Evolutionary conservation across 192 early-diverging fungal species (phyloP).

Genomic region (Linnemannia schmuckeri): DNA sequence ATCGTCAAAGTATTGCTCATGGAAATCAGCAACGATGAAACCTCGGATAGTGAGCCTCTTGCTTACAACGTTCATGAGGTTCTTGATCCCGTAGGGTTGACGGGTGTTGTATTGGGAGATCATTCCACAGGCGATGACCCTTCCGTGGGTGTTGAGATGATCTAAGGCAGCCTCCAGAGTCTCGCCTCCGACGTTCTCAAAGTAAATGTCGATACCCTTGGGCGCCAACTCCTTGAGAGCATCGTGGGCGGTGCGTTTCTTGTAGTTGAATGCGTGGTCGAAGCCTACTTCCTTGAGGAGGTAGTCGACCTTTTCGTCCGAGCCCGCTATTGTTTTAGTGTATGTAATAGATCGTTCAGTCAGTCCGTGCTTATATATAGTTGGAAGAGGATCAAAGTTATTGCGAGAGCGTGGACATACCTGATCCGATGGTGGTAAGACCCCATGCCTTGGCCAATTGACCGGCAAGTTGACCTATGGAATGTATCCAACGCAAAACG

Average conservation of each 20-base stretch:
- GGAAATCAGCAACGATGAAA: slow-evolving; percentile 66
- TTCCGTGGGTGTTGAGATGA: slow-evolving; percentile 71
- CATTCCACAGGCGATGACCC: slow-evolving; percentile 81
- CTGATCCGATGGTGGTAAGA: slow-evolving; percentile 76
- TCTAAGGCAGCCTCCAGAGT: slow-evolving; percentile 79
- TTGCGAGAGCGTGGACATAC: neutral
- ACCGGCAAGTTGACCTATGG: slow-evolving; percentile 65
- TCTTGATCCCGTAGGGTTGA: slow-evolving; percentile 69
- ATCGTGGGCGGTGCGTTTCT: slow-evolving; percentile 63
- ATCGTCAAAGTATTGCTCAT: slow-evolving; percentile 36
- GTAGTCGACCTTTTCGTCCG: slow-evolving; percentile 79
- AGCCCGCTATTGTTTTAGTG: slow-evolving; percentile 63
- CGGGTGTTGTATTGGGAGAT: slow-evolving; percentile 82
- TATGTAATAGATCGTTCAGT: neutral
- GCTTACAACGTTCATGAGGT: slow-evolving; percentile 65
- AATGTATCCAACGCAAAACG: neutral
- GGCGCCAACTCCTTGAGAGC: slow-evolving; percentile 75
- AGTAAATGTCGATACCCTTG: slow-evolving; percentile 89
- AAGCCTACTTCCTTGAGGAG: slow-evolving; percentile 73
- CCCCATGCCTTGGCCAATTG: slow-evolving; percentile 84
- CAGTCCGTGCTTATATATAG: neutral
- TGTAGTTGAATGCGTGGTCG: slow-evolving; percentile 91
- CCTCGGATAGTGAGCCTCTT: slow-evolving; percentile 73
- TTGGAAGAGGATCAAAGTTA: neutral
- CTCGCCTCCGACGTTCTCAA: slow-evolving; percentile 88